A percentile compares a stretch with the other conserved stretches of the same genome.
phyloP scores from a whole-genome alignment of 176 grass and related monocot genomes.

The Aegilops sharonensis region DNA sequence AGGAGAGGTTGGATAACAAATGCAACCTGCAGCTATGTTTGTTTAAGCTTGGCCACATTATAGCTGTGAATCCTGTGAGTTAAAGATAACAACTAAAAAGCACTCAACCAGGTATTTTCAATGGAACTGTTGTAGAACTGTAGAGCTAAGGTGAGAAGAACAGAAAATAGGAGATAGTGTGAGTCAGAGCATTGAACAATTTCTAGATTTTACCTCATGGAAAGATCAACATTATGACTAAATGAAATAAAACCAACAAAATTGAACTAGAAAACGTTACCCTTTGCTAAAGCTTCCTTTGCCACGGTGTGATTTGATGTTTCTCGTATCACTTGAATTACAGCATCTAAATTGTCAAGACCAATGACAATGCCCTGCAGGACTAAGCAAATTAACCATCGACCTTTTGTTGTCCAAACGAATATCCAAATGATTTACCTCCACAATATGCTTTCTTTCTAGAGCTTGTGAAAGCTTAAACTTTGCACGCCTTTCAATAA shows the following conservation, averaged over 20 bases:
- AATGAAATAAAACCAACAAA: constrained; percentile 2
- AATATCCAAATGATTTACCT: constrained; percentile 57
- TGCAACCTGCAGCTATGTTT: not conserved
- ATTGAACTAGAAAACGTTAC: constrained; percentile 33
- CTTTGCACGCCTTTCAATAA: constrained; percentile 90
- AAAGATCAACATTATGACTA: not conserved
- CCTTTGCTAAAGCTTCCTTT: constrained; percentile 65
- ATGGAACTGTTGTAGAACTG: not conserved
- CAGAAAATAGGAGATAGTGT: not conserved
- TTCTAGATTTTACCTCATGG: constrained; percentile 14
- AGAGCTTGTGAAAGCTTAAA: constrained; percentile 94
- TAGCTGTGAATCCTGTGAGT: not conserved
- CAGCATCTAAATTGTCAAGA: constrained; percentile 93
- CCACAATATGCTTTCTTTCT: constrained; percentile 92
- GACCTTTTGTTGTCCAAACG: constrained; percentile 13
- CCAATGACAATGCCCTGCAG: constrained; percentile 90
- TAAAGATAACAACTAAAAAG: not conserved
- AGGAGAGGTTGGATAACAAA: constrained; percentile 5
- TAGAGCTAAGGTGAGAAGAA: not conserved
- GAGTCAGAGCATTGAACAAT: not conserved
- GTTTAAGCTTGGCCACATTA: constrained; percentile 16
- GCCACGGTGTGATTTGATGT: constrained; percentile 63
- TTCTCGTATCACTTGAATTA: constrained; percentile 82
- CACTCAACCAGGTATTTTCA: not conserved
- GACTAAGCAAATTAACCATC: constrained; percentile 31